Evolutionary conservation across 192 early-diverging fungal genomes (phyloP).

Genomic region (Borealophlyctis nickersoniae): DNA sequence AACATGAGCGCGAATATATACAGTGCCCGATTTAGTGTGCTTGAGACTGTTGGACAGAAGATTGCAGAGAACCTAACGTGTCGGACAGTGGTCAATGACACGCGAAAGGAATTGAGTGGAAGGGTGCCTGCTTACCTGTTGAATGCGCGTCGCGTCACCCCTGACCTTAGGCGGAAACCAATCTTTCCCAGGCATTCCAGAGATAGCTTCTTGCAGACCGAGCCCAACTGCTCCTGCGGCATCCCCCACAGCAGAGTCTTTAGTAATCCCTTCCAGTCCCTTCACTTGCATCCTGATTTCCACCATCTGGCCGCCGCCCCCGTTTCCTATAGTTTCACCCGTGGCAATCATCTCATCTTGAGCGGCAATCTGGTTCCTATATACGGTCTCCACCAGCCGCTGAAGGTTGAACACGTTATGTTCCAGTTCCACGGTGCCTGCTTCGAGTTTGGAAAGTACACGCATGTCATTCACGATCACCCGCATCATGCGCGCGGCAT

Average conservation of each 20-base stretch:
- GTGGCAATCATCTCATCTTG: too few species aligned
- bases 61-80: conserved; percentile 19
- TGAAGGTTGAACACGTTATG: conserved; percentile 10
- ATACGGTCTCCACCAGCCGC: conserved; percentile 9
- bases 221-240: conserved; percentile 5
- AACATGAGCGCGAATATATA: too few species aligned
- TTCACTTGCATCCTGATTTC: conserved; percentile 19
- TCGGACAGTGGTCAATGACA: too few species aligned
- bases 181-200: conserved; percentile 3
- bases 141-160: conserved; percentile 12
- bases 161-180: conserved; percentile 19
- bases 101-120: too few species aligned
- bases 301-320: not conserved
- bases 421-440: conserved; percentile 19
- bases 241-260: not conserved
- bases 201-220: conserved; percentile 5
- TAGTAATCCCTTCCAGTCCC: not conserved
- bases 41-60: conserved; percentile 25
- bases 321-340: not conserved
- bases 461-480: conserved; percentile 29
- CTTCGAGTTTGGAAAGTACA: conserved; percentile 26
- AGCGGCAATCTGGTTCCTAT: conserved; percentile 11
- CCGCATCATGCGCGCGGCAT: conserved; percentile 31
- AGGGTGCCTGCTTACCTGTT: too few species aligned
- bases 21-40: conserved; percentile 10